phyloP scores from a whole-genome alignment of 164 flowering plant species.

The Tetracentron sinense region DNA sequence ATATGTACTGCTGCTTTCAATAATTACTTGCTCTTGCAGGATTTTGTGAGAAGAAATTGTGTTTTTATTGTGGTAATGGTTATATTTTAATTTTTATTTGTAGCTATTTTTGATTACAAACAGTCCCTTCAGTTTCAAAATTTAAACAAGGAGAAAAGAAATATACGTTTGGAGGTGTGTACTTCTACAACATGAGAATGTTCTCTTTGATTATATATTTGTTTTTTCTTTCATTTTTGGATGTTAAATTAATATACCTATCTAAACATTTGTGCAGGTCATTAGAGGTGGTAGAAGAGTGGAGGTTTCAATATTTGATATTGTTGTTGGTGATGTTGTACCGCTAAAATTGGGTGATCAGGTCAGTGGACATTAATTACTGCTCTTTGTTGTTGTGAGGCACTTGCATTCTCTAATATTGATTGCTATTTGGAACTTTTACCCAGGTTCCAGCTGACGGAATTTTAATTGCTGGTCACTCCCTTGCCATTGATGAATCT shows the following conservation, averaged over 20 bases:
- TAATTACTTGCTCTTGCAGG: too few species aligned
- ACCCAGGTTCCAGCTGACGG: constrained; percentile 94
- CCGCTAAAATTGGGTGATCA: constrained; percentile 96
- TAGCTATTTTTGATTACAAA: constrained; percentile 86
- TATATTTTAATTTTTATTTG: constrained; percentile 14
- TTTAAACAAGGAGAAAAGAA: constrained; percentile 87
- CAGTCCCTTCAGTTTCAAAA: constrained; percentile 94
- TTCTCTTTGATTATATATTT: background rate
- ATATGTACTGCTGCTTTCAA: background rate
- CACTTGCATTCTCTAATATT: constrained; percentile 4
- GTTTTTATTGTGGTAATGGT: background rate
- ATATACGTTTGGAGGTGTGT: constrained; percentile 78
- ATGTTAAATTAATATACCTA: background rate
- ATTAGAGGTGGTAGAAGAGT: constrained; percentile 82
- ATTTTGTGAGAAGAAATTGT: background rate
- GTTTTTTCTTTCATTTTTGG: background rate
- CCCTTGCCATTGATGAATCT: constrained; percentile 93
- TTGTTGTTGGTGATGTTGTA: constrained; percentile 94
- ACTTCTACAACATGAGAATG: background rate
- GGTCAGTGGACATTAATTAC: constrained; percentile 28
- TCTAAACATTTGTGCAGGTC: constrained; percentile 38
- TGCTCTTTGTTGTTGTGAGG: background rate
- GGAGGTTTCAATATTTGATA: constrained; percentile 79
- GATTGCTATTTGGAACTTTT: background rate
- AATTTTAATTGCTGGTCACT: constrained; percentile 71